Conservation (phyloP, 2,329 filamentous ascomycete genomes). For the Xylaria sp. region DNA sequence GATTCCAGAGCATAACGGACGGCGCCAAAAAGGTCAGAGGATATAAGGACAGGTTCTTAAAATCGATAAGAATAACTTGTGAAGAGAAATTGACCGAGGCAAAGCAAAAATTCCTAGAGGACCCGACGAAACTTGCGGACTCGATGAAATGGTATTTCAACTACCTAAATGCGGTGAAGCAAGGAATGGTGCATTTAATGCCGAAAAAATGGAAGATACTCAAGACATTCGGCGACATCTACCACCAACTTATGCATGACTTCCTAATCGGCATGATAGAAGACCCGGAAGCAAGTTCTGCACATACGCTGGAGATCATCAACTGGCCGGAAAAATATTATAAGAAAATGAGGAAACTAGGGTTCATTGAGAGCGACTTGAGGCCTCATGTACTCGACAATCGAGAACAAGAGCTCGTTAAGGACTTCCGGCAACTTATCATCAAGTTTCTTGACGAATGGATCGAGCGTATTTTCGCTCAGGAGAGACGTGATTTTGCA, state of each 20-base stretch:
- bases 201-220: conserved; percentile 97
- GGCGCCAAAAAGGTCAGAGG: conserved; percentile 91
- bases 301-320: conserved; percentile 89
- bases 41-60: conserved; percentile 95
- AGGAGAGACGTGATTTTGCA: conserved; percentile 84
- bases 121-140: conserved; percentile 86
- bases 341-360: conserved; percentile 91
- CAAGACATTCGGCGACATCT: conserved; percentile 88
- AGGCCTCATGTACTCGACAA: conserved; percentile 89
- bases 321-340: conserved; percentile 98
- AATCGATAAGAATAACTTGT: conserved; percentile 79
- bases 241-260: conserved; percentile 95
- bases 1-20: conserved; percentile 95
- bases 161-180: conserved; percentile 92
- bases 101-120: conserved; percentile 80
- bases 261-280: conserved; percentile 86
- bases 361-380: conserved; percentile 80
- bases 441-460: conserved; percentile 96
- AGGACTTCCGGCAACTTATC: conserved; percentile 94
- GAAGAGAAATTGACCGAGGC: conserved; percentile 78
- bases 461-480: conserved; percentile 91
- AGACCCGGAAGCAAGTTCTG: conserved; percentile 83
- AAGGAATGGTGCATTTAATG: conserved; percentile 91
- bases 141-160: conserved; percentile 97
- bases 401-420: conserved; percentile 87